Base-by-base conservation (phyloP, 2,329 filamentous ascomycete genomes). In the Fusarium sp. region DNA sequence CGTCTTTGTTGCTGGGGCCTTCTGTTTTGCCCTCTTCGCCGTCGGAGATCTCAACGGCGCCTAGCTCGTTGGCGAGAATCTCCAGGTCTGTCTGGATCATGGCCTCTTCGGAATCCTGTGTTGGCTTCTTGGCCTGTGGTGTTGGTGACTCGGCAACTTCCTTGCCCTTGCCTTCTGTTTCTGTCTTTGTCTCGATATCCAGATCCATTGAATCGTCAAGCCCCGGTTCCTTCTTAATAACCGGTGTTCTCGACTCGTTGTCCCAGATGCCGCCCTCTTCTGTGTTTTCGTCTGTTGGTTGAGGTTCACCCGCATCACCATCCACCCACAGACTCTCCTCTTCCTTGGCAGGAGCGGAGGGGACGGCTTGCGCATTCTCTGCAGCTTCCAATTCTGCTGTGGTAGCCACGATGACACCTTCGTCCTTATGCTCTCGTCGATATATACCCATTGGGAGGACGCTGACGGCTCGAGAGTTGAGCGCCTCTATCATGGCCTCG, bases 341-440 rank as follows among this genome's bases (percentile, higher is more conserved):
- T 40, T 82, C 79, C 42, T 78, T 80, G 19, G 30, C 36, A 30
- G 46, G 46, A 23, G 42, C 23, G 0, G 79, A 28, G 34, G 61
- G 66, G 28, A 50, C 28, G 0, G 79, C 71, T 24, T 69, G 64
- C 2, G 77, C 80, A 4, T 82, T 81, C 58, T 87, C 83, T 50
- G 84, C 82, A 1, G 84, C 85, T 65, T 87, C 83, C 14, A 88
- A 78, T 67, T 88, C 86, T 36, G 84, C 85, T n/a, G 84, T 83
- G 0, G 85, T 87, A 12, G 85, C 83, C 46, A 88, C 83, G 51
- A 83, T 79, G 28, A 86, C 75, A n/a, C 82, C 83, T 23, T 82
- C 78, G 17, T 87, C 83, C 72, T 86, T 83, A 68, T 86, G 83
- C 66, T 86, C 83, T 61, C 80, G 79, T 62, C 86, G 81, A 66